Evolutionary conservation across 495 filamentous ascomycete genomes (phyloP), one percentile per base, ranked within the genome.

Genomic region (Aspergillus mulundensis): DNA sequence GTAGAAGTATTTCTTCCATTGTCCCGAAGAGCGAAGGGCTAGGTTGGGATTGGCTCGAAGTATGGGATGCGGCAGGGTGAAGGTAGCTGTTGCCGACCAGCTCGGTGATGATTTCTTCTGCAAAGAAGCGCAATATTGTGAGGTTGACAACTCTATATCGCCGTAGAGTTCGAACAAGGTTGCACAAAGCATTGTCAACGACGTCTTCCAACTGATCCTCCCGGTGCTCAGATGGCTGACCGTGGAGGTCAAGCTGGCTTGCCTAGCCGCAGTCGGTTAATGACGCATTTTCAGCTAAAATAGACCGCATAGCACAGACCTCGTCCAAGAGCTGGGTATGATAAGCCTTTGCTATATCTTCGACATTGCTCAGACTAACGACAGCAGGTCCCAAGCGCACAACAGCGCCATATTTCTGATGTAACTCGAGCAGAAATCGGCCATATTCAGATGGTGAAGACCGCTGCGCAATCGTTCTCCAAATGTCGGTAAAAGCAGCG

Each of bases 331-430:
- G 12, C 23, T 7, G n/a, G 1, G 5, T 38, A 30, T 19, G 43
- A 24, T 55, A 51, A 8, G 56, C 25, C 7, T 43, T 24, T 12
- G 57, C 58, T 43, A 80, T 76, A 0, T 64, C 75, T 15, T 66
- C 69, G 0, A 47, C 58, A 34, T 77, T 76, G 32, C 74, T 64
- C 8, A 85, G 72, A 48, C 77, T 84, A 10, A 86, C 66, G 25
- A 73, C 70, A 32, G 79, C 75, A 0, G 83, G 83, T 0, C 83
- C 83, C 11, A 85, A 65, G 1, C 83, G 76, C 23, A 87, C 83
- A 1, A 79, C 62, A 1, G 70, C 66, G 0, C 83, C 84, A 61
- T 84, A 81, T 20, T 64, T 64, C 16, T 61, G 23, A 53, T 86
- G 84, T 7, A 85, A 62, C 0, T 53, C 55, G 14, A 30, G 36